Evolutionary conservation across 805 yeast genomes (phyloP).

Genomic region (Wickerhamiella lipophila): DNA sequence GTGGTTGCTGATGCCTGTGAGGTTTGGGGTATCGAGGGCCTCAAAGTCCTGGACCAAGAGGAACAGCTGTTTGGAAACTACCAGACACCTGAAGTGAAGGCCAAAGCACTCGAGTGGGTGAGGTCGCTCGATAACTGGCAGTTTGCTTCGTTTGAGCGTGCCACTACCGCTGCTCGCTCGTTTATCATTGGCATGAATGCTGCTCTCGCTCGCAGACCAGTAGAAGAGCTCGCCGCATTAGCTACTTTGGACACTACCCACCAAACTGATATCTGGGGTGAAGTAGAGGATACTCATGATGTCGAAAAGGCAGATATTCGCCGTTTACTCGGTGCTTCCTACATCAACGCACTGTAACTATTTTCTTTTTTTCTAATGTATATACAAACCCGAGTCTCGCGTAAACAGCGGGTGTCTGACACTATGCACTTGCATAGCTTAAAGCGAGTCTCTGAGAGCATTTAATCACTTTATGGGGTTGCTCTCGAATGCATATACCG

Average conservation of each 20-base stretch:
- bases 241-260: slow-evolving; percentile 70
- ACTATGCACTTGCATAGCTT: not conserved
- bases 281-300: slow-evolving; percentile 96
- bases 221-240: slow-evolving; percentile 62
- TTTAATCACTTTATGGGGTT: not conserved
- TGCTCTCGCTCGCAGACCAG: slow-evolving; percentile 33
- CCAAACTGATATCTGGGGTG: slow-evolving; percentile 93
- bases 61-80: slow-evolving; percentile 66
- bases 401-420: too few species aligned
- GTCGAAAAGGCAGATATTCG: slow-evolving; percentile 86
- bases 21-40: slow-evolving; percentile 35
- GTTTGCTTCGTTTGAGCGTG: slow-evolving; percentile 76
- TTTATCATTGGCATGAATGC: slow-evolving; percentile 68
- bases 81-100: slow-evolving; percentile 49
- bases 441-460: not conserved
- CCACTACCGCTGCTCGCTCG: slow-evolving; percentile 77
- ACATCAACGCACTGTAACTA: slow-evolving; percentile 35
- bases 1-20: slow-evolving; percentile 54
- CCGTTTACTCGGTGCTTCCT: slow-evolving; percentile 70
- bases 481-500: not conserved
- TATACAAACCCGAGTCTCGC: not conserved
- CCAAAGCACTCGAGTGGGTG: slow-evolving; percentile 54
- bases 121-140: slow-evolving; percentile 55
- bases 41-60: slow-evolving; percentile 67
- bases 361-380: too few species aligned